Conservation (phyloP, 306 rosid genomes). For the Sechiopsis laciniata region DNA sequence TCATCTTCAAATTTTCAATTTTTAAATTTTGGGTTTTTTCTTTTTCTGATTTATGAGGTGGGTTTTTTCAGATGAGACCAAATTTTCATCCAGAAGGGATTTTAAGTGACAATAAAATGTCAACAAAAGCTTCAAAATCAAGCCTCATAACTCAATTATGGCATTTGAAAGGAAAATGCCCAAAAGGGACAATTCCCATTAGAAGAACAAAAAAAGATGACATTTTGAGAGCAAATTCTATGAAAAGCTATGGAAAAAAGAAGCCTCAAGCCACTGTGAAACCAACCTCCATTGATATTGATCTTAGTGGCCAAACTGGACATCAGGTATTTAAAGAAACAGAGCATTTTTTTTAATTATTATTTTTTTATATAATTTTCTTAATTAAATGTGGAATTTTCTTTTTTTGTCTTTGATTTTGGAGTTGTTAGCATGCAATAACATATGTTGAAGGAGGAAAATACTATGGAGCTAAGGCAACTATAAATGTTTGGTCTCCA, state of each 20-base stretch:
- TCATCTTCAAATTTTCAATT: neutral
- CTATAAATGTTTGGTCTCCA: constrained; percentile 95
- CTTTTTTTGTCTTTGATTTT: constrained; percentile 12
- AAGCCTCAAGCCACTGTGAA: constrained; percentile 58
- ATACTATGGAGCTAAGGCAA: constrained; percentile 92
- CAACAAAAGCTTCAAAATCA: constrained; percentile 38
- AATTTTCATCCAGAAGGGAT: constrained; percentile 73
- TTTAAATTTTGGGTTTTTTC: neutral
- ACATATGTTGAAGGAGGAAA: constrained; percentile 86
- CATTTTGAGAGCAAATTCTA: constrained; percentile 72
- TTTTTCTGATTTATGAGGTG: neutral
- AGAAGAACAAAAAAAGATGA: constrained; percentile 77
- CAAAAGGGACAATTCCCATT: constrained; percentile 74
- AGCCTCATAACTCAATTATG: constrained; percentile 56
- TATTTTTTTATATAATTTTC: neutral
- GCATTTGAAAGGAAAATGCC: constrained; percentile 77
- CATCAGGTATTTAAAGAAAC: constrained; percentile 59
- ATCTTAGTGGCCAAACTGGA: constrained; percentile 72
- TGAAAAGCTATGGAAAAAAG: constrained; percentile 80
- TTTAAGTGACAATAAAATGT: constrained; percentile 49
- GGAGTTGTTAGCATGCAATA: constrained; percentile 70
- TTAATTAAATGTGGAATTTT: neutral
- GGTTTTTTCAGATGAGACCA: constrained; percentile 53
- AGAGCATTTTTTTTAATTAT: neutral
- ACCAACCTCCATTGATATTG: constrained; percentile 78